Base-by-base conservation (phyloP, 257 asterid species). In the Jaltomata sinuosa region DNA sequence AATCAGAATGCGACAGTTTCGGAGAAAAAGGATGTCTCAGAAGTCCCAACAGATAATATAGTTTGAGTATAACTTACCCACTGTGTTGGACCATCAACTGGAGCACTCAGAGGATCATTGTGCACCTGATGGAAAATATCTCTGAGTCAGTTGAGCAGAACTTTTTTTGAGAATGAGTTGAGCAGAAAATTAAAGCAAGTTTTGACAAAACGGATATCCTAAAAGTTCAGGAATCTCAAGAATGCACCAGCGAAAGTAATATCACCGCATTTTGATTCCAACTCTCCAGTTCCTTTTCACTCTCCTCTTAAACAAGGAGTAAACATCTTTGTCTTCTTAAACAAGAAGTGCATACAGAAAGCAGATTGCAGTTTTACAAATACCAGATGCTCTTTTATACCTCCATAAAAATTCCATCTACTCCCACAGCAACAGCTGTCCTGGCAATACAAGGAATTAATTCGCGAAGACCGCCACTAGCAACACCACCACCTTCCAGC, bases 401-500 rank as follows among this genome's bases (percentile, higher is more conserved):
- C 99, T 96, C 99, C 99, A 96, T 93, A 89, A 96, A 96, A 85
- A 96, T 92, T 52, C 99, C 99, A 87, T 94, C 94, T 80, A 96
- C 97, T 76, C 99, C 99, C 71, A 96, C 98, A 84, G 97, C 95
- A 86, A 94, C 99, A 27, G 99, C 97, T 36, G 99, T 96, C 85
- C 98, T 88, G 79, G 98, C 98, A 89, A 96, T 96, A 91, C 99
- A 96, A 79, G 97, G 98, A 84, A 93, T 96, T 84, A 94, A 87
- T 88, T 96, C 99, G 4, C 99, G 97, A 71, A 96, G 98, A 88
- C 98, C 98, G 27, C 99, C 99, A 90, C 99, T 96, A 47, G 98
- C 99, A 86, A 96, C 99, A 67, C 99, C 97, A 59, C 98, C 97
- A 85, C 99, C 99, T 88, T 96, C 99, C 65, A 94, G 92, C 97